Base-by-base conservation (phyloP, 768 basidiomycete species). In the Arthromyces matolae region DNA sequence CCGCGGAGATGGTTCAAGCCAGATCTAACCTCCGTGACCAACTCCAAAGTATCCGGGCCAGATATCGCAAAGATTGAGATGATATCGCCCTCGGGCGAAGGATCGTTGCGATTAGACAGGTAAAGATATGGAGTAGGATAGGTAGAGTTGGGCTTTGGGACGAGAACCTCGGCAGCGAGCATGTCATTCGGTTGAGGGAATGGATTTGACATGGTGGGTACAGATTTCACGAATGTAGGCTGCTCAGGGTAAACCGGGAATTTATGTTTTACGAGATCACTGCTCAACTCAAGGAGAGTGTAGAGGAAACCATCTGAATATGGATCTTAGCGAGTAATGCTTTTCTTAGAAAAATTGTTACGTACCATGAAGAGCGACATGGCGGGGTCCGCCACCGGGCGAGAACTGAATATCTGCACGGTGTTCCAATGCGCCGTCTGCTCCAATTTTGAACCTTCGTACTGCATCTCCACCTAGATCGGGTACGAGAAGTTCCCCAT, bases 391-490 rank as follows among this genome's bases (percentile, higher is more conserved):
- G 27, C 79, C 70, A 0, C 89, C 89, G 3, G 71, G 60, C 51
- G 73, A 68, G 59, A 70, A 72, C 22, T 67, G 55, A 33, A 89
- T 61, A 27, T 70, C 67, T 5, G 75, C 80, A n/a, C 59, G 60
- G 39, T 79, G 57, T 16, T 64, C 60, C 80, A 88, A 84, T 24
- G 57, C 60, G 2, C 74, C 79, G 16, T 65, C 64, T 2, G 51
- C 27, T 8, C 58, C 62, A 59, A 78, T 75, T 54, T 65, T 68
- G 49, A 84, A 69, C 46, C 78, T 69, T 66, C 77, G 81, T 13
- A 89, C 75, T 43, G 73, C 72, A 61, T 93, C 91, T 3, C 78
- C 73, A 4, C 90, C 90, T 5, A 93, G 70, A 62, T 93, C 89
- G 1, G 87, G 81, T 1, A 89, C 72, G 35, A 90, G 72, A 10